These are phyloP conservation scores for Solanum hybrid DNA, from an alignment of 305 asterid genomes.

Conservation along the genomic window DNA sequence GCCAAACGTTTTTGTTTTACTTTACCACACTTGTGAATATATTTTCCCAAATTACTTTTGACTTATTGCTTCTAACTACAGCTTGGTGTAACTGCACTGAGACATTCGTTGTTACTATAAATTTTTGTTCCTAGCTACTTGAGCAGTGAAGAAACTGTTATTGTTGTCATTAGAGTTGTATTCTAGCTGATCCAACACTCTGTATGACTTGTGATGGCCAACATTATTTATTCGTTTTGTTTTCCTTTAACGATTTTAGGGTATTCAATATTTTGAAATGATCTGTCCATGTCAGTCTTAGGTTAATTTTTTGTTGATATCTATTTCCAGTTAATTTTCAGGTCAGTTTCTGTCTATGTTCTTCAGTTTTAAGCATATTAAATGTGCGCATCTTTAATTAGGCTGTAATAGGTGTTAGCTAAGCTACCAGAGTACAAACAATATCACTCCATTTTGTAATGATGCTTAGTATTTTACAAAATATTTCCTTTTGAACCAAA, in stretches of 20 bases:
- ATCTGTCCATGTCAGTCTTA: neutral
- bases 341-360: neutral
- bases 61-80: neutral
- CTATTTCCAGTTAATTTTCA: neutral
- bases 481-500: neutral
- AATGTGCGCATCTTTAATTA: conserved; percentile 8
- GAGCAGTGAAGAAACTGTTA: neutral
- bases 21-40: neutral
- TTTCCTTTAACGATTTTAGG: neutral
- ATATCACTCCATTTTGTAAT: neutral
- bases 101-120: neutral
- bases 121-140: neutral
- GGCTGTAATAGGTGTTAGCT: neutral
- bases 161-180: neutral
- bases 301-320: neutral
- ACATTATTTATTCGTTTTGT: neutral
- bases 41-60: neutral
- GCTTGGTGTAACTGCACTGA: neutral
- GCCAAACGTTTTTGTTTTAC: neutral
- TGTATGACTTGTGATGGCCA: neutral
- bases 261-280: neutral
- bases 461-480: neutral
- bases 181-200: neutral
- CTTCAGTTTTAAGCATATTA: neutral
- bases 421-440: neutral